Evolutionary conservation across 805 yeast genomes (phyloP).

Genomic region (Debaryomyces hansenii): DNA sequence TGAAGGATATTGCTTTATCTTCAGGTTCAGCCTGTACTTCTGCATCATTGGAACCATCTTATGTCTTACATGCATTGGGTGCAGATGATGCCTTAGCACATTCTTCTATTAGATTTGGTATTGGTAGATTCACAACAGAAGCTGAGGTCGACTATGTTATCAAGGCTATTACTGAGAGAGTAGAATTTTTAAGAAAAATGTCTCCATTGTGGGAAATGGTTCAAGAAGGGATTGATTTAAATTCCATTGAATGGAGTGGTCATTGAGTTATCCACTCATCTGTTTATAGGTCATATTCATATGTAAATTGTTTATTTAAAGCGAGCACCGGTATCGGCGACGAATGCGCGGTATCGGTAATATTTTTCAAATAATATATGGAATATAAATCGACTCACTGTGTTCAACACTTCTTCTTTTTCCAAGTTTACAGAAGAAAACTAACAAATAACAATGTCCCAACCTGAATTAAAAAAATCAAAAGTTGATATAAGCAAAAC

Average conservation of each 20-base stretch:
- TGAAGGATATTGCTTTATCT: conserved; percentile 92
- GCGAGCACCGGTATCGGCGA: conserved; percentile 6
- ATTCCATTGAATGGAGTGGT: conserved; percentile 96
- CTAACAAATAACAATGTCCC: conserved; percentile 12
- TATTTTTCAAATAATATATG: conserved; percentile 2
- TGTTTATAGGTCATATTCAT: neutral
- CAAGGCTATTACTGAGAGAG: conserved; percentile 84
- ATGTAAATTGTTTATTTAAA: neutral
- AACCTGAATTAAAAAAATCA: conserved; percentile 17
- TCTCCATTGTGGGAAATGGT: conserved; percentile 99
- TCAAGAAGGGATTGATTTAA: conserved; percentile 94
- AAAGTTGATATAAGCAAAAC: conserved; percentile 46
- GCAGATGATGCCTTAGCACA: conserved; percentile 98
- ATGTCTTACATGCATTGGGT: conserved; percentile 93
- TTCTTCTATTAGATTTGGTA: conserved; percentile 95
- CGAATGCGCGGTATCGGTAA: neutral
- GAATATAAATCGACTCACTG: neutral
- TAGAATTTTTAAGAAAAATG: conserved; percentile 84
- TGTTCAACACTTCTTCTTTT: neutral
- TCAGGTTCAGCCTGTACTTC: conserved; percentile 99
- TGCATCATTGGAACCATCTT: conserved; percentile 96
- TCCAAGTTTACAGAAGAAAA: neutral
- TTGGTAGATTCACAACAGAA: conserved; percentile 96
- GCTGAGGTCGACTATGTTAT: conserved; percentile 94
- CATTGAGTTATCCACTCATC: conserved; percentile 48